Percentiles rank a stretch among this genome's conserved stretches.
Evolutionary conservation across 768 basidiomycete species (phyloP).

Genomic region (Leccinum incarnatum): DNA sequence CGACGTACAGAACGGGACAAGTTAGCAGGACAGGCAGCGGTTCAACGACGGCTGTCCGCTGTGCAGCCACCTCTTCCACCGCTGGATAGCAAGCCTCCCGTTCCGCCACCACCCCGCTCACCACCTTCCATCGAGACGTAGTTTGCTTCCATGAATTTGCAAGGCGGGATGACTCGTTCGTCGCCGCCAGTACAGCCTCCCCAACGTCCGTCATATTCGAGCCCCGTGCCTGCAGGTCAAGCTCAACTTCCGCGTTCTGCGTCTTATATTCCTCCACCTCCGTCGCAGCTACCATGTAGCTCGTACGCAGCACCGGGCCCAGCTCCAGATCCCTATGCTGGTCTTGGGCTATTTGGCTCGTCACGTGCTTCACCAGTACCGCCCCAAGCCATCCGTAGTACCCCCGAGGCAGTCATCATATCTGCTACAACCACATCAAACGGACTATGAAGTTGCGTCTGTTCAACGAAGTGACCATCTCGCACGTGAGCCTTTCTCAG

Average conservation of each 20-base stretch:
- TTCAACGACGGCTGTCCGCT: conserved; percentile 59
- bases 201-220: conserved; percentile 27
- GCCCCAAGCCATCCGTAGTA: conserved; percentile 7
- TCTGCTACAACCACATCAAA: conserved; percentile 39
- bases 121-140: conserved; percentile 44
- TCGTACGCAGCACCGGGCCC: conserved; percentile 15
- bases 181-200: conserved; percentile 30
- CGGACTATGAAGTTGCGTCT: conserved; percentile 67
- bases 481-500: conserved; percentile 47
- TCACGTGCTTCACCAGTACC: conserved; percentile 4
- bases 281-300: conserved; percentile 25
- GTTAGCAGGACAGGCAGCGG: conserved; percentile 66
- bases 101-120: conserved; percentile 44
- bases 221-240: conserved; percentile 2
- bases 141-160: conserved; percentile 57
- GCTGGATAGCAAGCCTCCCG: conserved; percentile 47
- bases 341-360: conserved; percentile 29
- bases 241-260: conserved; percentile 24
- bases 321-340: conserved; percentile 37
- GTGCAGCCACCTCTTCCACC: conserved; percentile 36
- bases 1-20: conserved; percentile 70
- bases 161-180: conserved; percentile 25
- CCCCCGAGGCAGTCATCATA: conserved; percentile 28
- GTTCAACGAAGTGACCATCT: conserved; percentile 65
- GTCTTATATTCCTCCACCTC: conserved; percentile 19